phyloP scores from a whole-genome alignment of 306 rosid genomes.

The Cicer pinnatifidum region DNA sequence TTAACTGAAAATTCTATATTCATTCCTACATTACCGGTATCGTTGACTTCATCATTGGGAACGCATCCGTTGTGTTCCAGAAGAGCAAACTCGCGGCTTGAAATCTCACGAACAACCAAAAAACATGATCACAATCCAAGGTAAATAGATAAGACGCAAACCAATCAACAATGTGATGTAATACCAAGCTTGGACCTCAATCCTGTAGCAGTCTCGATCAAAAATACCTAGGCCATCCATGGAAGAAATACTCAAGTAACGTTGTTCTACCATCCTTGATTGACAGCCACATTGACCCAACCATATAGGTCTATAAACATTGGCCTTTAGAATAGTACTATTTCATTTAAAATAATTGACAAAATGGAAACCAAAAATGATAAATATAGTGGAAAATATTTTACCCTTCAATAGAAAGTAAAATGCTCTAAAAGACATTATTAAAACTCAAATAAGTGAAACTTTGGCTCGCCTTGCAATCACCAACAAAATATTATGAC shows the following conservation, averaged over 20 bases:
- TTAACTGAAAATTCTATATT: background rate
- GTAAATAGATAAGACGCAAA: background rate
- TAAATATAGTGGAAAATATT: conserved; percentile 35
- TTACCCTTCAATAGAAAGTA: conserved; percentile 97
- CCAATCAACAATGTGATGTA: no score
- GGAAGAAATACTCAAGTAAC: no score
- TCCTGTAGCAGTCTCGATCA: no score
- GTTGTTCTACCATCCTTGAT: no score
- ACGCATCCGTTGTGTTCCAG: conserved; percentile 63
- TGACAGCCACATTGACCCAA: no score
- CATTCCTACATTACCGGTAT: conserved; percentile 63
- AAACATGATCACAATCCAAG: conserved; percentile 73
- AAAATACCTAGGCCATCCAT: no score
- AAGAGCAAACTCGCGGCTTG: conserved; percentile 56
- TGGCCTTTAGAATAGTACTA: conserved; percentile 23
- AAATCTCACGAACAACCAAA: conserved; percentile 54
- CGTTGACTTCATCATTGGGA: conserved; percentile 65
- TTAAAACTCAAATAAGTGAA: conserved; percentile 92
- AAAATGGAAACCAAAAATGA: conserved; percentile 22
- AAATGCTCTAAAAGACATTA: conserved; percentile 92
- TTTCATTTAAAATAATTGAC: conserved; percentile 24
- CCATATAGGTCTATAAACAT: background rate
- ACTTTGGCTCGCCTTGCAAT: conserved; percentile 92
- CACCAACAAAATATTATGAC: conserved; percentile 47
- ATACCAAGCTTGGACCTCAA: no score